Evolutionary conservation across 768 basidiomycete genomes (phyloP), one percentile per base, ranked within the genome.

Genomic region (Lepiota brunneoincarnata): DNA sequence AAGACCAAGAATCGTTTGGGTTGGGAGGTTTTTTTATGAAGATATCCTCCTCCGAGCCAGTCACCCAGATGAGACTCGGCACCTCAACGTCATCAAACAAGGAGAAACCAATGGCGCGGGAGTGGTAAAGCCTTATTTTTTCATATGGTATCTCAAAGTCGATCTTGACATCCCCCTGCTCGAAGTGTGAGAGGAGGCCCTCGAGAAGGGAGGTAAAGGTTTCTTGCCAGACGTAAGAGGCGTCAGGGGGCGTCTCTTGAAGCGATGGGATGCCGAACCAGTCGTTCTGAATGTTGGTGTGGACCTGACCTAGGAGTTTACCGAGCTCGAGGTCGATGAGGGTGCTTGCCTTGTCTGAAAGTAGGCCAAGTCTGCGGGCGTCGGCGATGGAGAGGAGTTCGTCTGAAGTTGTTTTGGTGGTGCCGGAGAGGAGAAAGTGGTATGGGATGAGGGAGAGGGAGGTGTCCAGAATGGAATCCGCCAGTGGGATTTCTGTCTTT

Each of bases 41-140:
- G 7, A 87, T 75, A 54, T 86, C 79, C 35, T 83, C 76, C 12
- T 80, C 79, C 9, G 76, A 77, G 1, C 80, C 81, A 2, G 84
- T 82, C 57, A 86, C 76, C 77, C 83, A 83, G 24, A 89, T 65
- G 12, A 91, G 70, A 2, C 81, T 80, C 4, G 89, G 87, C 4
- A 82, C 83, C 49, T 87, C 84, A 49, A 83, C 86, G 52, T 91
- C 89, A 59, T 89, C 87, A 58, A 91, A 91, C 12, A 91, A 74
- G 64, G 82, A 90, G 46, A 77, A 83, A 12, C 81, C 84, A 54
- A 91, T 89, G 18, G 89, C 89, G 20, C 86, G 84, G 20, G 79
- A 80, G 38, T 89, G 77, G 59, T 70, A 72, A 3, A 61, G 59
- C 28, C 83, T 77, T 49, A 87, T 72, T 23, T 74, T 69, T 20